Base-by-base conservation (phyloP, 129 eudicot genomes). In the Tagetes erecta region DNA sequence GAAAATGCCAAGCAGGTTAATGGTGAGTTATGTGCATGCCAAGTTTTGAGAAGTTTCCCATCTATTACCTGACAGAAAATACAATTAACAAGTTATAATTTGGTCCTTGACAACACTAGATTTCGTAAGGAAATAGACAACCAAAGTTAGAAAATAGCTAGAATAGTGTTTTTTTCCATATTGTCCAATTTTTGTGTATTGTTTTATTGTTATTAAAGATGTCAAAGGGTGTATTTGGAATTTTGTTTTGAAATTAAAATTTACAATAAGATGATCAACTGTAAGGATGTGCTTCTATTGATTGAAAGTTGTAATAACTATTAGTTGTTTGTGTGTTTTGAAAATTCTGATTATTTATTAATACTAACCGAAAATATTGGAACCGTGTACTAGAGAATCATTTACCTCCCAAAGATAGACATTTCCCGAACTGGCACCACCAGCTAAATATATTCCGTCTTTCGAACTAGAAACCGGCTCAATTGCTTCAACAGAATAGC, bases 371-470 rank as follows among this genome's bases (percentile, higher is more conserved):
- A n/a, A n/a, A 52, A 52, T 4, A 52, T 4, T 13, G 27, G 27
- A 20, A 20, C 27, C 27, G 27, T 62, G 67, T 49, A 50, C 14
- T 41, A 62, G 58, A 70, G 64, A 45, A 42, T 36, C 14, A 44
- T 72, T 74, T 67, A 85, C 89, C 89, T 81, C 86, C 89, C 89
- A 85, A 30, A 85, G 55, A 47, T 67, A 78, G 14, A 78, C 58
- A 74, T 81, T 78, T 64, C 88, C 88, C 36, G 88, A 84, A 78
- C 73, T 34, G 44, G 88, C 79, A 30, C 86, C 88, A 44, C 88
- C 78, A 30, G 86, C 88, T 65, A 84, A 67, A 81, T 84, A 84
- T 59, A 75, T 66, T 27, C 86, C 89, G 41, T 85, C 89, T 46
- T 58, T 75, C 20, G 86, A 74, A 74, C 82, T 66, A 53, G 86